Evolutionary conservation across 208 protist species (phyloP).

Genomic region (Endotrypanum monterogeii): DNA sequence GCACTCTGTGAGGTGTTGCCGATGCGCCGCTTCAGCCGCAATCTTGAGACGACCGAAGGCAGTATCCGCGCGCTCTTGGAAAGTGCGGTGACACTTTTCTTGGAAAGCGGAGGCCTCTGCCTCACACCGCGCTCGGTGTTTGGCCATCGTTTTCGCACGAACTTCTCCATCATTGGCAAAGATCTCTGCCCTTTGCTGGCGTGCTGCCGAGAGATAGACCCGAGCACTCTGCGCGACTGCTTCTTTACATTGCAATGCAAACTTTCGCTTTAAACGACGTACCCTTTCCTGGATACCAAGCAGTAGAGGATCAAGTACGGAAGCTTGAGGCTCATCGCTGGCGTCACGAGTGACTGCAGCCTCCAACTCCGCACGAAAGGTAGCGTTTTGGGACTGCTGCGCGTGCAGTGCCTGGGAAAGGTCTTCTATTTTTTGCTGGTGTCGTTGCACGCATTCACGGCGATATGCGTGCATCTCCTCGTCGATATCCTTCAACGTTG

Average conservation of each 20-base stretch:
- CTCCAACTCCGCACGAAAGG: conserved; percentile 21
- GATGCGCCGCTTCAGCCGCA: conserved; percentile 7
- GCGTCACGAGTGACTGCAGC: neutral
- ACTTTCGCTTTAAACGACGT: conserved; percentile 24
- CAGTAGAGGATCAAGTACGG: conserved; percentile 18
- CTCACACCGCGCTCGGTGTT: conserved; percentile 1
- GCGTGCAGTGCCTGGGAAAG: neutral
- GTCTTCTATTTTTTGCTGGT: neutral
- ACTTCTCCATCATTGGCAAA: conserved; percentile 13
- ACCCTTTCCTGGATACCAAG: conserved; percentile 17
- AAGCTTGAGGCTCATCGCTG: conserved; percentile 1
- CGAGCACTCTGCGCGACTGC: conserved; percentile 14
- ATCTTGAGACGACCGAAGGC: conserved; percentile 23
- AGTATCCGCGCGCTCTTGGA: conserved; percentile 18
- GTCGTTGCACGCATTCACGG: conserved; percentile 3
- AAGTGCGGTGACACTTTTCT: conserved; percentile 12
- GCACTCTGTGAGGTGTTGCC: conserved; percentile 7
- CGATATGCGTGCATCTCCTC: conserved; percentile 7
- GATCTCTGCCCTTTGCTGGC: conserved; percentile 15
- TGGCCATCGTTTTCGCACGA: conserved; percentile 7
- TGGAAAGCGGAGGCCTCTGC: conserved; percentile 8
- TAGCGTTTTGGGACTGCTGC: conserved; percentile 6
- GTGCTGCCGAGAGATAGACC: conserved; percentile 8
- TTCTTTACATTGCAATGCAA: conserved; percentile 16
- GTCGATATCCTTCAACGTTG: neutral